Evolutionary conservation across 495 filamentous ascomycete species (phyloP).

Genomic region (Xylaria venustula): DNA sequence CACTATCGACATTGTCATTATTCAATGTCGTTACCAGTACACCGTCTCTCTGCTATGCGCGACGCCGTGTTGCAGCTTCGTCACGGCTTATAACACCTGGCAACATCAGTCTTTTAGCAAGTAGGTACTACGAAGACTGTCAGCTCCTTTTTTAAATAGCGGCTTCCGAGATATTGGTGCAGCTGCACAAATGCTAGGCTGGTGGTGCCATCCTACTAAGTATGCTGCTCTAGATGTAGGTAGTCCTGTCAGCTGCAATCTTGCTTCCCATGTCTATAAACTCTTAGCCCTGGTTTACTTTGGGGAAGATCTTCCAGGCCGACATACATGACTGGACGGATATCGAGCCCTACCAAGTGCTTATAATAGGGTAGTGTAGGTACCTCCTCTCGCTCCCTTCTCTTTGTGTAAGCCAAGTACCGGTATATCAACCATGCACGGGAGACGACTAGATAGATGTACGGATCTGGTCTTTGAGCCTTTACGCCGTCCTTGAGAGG

Average conservation of each 20-base stretch:
- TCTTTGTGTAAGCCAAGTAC: too few relatives aligned
- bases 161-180: constrained; percentile 1
- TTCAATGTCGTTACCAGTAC: constrained; percentile 5
- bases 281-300: too few relatives aligned
- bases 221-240: not conserved
- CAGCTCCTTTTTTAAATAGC: too few relatives aligned
- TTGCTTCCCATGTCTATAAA: constrained; percentile 8
- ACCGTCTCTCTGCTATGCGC: constrained; percentile 5
- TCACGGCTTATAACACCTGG: too few relatives aligned
- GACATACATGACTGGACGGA: constrained; percentile 5
- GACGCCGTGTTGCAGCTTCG: constrained; percentile 1
- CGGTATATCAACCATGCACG: too few relatives aligned
- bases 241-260: constrained; percentile 13
- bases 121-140: too few relatives aligned
- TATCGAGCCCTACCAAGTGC: constrained; percentile 6
- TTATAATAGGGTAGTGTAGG: not conserved
- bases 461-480: not conserved
- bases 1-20: constrained; percentile 3
- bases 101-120: too few relatives aligned
- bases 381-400: not conserved
- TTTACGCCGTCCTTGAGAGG: not conserved
- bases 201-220: not conserved
- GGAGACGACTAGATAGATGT: too few relatives aligned
- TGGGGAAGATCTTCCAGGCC: constrained; percentile 9
- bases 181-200: not conserved